These are phyloP conservation scores for Coemansia sp. DNA, from an alignment of 192 early-diverging fungal genomes.

Conservation along the genomic window DNA sequence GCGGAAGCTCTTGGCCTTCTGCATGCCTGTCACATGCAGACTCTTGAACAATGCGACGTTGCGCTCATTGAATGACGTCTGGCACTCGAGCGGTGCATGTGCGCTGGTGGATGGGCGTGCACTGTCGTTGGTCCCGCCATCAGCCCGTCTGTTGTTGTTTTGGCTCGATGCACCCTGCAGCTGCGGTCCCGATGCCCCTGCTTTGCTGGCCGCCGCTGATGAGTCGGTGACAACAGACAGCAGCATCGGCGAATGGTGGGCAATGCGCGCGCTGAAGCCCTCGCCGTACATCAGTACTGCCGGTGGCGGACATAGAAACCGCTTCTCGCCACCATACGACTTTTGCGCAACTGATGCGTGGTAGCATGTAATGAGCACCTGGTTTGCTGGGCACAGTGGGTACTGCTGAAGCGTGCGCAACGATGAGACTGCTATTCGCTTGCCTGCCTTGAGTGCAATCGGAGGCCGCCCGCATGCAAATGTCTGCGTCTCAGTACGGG, in stretches of 20 bases:
- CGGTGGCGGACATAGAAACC: conserved; percentile 78
- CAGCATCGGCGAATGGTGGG: conserved; percentile 59
- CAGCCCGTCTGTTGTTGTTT: background rate
- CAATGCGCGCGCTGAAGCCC: conserved; percentile 36
- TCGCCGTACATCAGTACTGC: conserved; percentile 63
- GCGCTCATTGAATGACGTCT: conserved; percentile 50
- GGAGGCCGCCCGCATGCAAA: background rate
- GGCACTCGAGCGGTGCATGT: conserved; percentile 52
- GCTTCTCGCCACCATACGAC: conserved; percentile 91
- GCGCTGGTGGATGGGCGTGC: conserved; percentile 41
- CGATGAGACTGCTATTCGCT: conserved; percentile 10
- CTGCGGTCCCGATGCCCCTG: background rate
- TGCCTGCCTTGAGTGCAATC: background rate
- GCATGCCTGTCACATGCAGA: conserved; percentile 75
- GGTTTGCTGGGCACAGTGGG: conserved; percentile 30
- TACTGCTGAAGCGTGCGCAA: conserved; percentile 14
- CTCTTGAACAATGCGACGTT: conserved; percentile 70
- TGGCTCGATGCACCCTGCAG: conserved; percentile 4
- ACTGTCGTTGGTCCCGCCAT: conserved; percentile 3
- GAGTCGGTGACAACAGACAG: conserved; percentile 65
- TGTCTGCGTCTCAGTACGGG: conserved; percentile 16
- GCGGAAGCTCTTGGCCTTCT: conserved; percentile 76
- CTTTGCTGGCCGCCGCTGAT: background rate
- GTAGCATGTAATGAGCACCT: conserved; percentile 77
- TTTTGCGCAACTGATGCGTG: conserved; percentile 89